phyloP scores from a whole-genome alignment of 192 early-diverging fungal species.

The Coemansia sp. region DNA sequence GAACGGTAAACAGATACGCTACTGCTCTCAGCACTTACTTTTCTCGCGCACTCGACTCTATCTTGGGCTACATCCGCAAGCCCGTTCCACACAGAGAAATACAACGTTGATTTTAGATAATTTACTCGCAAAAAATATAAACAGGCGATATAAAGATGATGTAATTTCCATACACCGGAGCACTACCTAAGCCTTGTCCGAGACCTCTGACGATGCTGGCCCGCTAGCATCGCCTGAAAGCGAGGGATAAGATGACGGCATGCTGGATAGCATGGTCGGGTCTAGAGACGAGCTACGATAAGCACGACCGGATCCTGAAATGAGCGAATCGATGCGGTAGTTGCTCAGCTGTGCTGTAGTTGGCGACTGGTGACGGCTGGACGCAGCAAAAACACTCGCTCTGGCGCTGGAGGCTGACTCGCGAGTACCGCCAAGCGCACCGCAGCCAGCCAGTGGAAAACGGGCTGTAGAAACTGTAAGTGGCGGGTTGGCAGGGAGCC shows the following conservation, averaged over 20 bases:
- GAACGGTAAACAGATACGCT: conserved; percentile 26
- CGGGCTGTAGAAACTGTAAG: neutral
- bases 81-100: neutral
- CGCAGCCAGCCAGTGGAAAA: neutral
- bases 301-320: neutral
- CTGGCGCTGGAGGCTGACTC: neutral
- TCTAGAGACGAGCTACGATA: conserved; percentile 47
- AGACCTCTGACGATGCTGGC: neutral
- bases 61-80: conserved; percentile 24
- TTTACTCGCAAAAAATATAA: conserved; percentile 5
- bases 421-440: neutral
- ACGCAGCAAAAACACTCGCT: neutral
- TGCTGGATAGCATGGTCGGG: conserved; percentile 33
- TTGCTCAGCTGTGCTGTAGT: conserved; percentile 19
- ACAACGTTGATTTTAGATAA: neutral
- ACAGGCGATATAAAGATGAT: neutral
- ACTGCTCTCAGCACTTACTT: conserved; percentile 18
- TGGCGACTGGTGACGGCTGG: neutral
- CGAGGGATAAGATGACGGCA: conserved; percentile 44
- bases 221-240: conserved; percentile 10
- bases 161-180: neutral
- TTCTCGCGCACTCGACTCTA: conserved; percentile 5
- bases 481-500: neutral
- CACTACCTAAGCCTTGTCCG: conserved; percentile 5
- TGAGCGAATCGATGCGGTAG: conserved; percentile 29